Evolutionary conservation across 2,329 filamentous ascomycete species (phyloP), one percentile per base, ranked within the genome.

Genomic region (Chaetomium sp.): DNA sequence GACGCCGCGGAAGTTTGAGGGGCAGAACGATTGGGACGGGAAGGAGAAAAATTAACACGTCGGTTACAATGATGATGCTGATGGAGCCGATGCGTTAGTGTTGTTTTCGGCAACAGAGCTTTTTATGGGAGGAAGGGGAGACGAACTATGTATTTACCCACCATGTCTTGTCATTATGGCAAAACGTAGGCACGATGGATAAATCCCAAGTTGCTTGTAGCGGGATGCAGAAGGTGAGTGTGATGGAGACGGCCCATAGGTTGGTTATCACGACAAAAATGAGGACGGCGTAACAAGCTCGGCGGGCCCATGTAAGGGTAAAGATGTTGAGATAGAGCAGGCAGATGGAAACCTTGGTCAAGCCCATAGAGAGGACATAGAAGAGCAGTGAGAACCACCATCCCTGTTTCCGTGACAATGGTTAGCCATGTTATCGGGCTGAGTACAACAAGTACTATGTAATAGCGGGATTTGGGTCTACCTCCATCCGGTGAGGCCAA

Each of bases 41-140:
- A 2, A 76, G 73, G 65, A 66, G 72, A 69, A 60, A 72, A 38
- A 74, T 71, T 43, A 74, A 70, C 3, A 77, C 57, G 44, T 63
- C 61, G 35, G 51, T 56, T 8, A 10, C 41, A 12, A 63, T 52
- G 3, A 40, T 43, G 9, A 62, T 9, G 10, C 59, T 62, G 42
- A 33, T 37, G 10, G 40, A 11, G 27, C 2, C 10, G 9, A 12
- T 32, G 11, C 12, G 36, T 49, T 33, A 49, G 35, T 27, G 19
- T 54, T 43, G 7, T 14, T 27, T 37, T 37, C 6, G 10, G 8
- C 38, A 36, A 19, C 41, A 9, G 34, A 35, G 34, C 6, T 27
- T 2, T 38, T 38, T 38, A 38, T 19, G 14, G 2, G 36, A 10
- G 37, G 9, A 40, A 12, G 7, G 35, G 19, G 40, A 27, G 5